These are phyloP conservation scores for Piedraia hortae DNA, from an alignment of 2,329 filamentous ascomycete species.

Conservation along the genomic window DNA sequence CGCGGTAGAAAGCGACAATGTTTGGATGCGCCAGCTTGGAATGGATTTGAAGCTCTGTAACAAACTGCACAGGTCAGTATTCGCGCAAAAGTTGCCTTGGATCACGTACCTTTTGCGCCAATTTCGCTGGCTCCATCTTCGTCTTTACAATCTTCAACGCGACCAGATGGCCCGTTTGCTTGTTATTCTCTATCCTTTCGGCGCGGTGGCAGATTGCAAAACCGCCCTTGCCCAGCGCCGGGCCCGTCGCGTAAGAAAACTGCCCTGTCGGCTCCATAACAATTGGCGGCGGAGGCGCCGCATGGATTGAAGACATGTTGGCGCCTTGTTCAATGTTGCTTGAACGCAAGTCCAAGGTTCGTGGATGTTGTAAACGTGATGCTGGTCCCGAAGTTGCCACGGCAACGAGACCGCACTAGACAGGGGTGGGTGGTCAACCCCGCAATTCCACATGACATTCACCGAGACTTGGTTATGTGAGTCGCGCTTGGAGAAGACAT, in stretches of 20 bases:
- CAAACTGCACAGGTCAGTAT: slow-evolving; percentile 23
- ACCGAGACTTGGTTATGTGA: no score
- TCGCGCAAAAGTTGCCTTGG: neutral
- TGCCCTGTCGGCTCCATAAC: slow-evolving; percentile 44
- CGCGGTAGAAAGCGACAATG: slow-evolving; percentile 82
- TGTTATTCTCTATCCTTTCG: slow-evolving; percentile 27
- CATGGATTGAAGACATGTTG: slow-evolving; percentile 17
- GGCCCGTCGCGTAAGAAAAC: slow-evolving; percentile 46
- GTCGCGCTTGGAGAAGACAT: no score
- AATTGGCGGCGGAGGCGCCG: slow-evolving; percentile 24
- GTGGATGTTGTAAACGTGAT: no score
- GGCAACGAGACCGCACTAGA: no score
- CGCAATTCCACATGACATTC: no score
- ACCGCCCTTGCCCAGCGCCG: slow-evolving; percentile 50
- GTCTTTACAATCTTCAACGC: slow-evolving; percentile 66
- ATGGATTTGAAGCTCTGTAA: slow-evolving; percentile 80
- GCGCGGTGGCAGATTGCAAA: slow-evolving; percentile 62
- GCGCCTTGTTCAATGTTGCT: neutral
- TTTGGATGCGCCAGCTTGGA: slow-evolving; percentile 93
- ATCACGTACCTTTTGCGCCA: slow-evolving; percentile 46
- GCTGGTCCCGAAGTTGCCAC: no score
- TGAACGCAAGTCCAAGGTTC: no score
- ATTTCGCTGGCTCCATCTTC: slow-evolving; percentile 49
- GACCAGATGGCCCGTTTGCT: slow-evolving; percentile 34
- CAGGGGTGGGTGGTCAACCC: no score